phyloP scores from a whole-genome alignment of 1,284 basidiomycete species.

The Phaffia rhodozyma region DNA sequence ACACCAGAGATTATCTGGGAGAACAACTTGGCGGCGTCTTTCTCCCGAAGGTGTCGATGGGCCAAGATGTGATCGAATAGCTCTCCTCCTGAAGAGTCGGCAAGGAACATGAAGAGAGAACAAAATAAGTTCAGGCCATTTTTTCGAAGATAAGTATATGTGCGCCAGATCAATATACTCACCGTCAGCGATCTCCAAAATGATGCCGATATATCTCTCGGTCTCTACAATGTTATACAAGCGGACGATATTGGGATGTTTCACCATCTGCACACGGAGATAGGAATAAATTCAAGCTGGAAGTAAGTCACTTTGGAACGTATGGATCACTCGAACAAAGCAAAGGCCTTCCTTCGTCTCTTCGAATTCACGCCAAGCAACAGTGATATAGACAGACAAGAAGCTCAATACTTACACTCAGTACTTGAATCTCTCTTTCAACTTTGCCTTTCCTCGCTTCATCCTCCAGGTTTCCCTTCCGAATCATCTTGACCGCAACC shows the following conservation, averaged over 20 bases:
- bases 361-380: neutral
- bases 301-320: neutral
- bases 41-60: conserved; percentile 90
- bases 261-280: conserved; percentile 52
- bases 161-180: conserved; percentile 18
- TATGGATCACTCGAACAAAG: neutral
- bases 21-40: conserved; percentile 90
- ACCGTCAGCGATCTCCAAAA: conserved; percentile 90
- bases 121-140: neutral
- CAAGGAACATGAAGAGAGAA: neutral
- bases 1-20: conserved; percentile 97
- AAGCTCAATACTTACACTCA: conserved; percentile 54
- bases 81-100: conserved; percentile 58
- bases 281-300: conserved; percentile 7
- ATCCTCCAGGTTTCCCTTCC: conserved; percentile 81
- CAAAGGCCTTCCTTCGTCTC: neutral
- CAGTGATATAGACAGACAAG: neutral
- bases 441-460: conserved; percentile 85
- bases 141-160: neutral
- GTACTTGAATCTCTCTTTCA: conserved; percentile 91
- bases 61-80: conserved; percentile 98
- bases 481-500: conserved; percentile 97
- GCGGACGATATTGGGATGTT: conserved; percentile 96
- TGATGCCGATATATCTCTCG: conserved; percentile 99
- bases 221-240: conserved; percentile 99